Evolutionary conservation across 2,329 filamentous ascomycete genomes (phyloP), one percentile per base, ranked within the genome.

Genomic region (Capronia coronata): DNA sequence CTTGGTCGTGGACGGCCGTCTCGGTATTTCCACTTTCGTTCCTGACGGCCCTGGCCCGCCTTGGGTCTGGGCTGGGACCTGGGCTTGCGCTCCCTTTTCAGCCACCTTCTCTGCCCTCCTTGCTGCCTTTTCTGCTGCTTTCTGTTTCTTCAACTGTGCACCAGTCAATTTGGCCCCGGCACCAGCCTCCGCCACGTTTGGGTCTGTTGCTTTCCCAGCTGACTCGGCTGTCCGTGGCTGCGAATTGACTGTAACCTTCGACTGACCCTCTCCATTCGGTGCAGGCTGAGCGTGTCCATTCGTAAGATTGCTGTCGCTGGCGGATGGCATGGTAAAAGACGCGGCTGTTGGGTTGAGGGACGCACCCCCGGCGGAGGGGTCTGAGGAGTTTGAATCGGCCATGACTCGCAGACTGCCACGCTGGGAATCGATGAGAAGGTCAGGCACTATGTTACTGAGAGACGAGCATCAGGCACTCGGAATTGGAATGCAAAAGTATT

Each of bases 101-200:
- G 75, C 72, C 23, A 73, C 72, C 65, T 84, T 87, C 62, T 76
- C 80, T 63, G 82, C 82, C 71, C 91, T 79, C 54, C 87, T 78
- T 40, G 89, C 89, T 45, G 86, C 85, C 72, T 96, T 97, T 66
- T 96, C 91, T 25, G 87, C 90, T 67, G 95, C 91, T 54, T 85
- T 84, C 65, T 81, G 83, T 62, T 90, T 91, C 71, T 97, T 97
- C 63, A 94, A 65, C 68, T 94, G 86, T 16, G 87, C 88, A 29
- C 63, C 63, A 5, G 67, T 66, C 23, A 72, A 61, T 21, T 70
- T 65, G 21, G 67, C 67, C 23, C 63, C 62, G 11, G 58, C 62
- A 13, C 59, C 61, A 5, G 56, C 56, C 35, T 59, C 60, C 3
- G 55, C 54, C n/a, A 56, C 34, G 35, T 62, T 54, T 23, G 63